phyloP scores from a whole-genome alignment of 2,329 filamentous ascomycete species.

The Colletotrichum viniferum region DNA sequence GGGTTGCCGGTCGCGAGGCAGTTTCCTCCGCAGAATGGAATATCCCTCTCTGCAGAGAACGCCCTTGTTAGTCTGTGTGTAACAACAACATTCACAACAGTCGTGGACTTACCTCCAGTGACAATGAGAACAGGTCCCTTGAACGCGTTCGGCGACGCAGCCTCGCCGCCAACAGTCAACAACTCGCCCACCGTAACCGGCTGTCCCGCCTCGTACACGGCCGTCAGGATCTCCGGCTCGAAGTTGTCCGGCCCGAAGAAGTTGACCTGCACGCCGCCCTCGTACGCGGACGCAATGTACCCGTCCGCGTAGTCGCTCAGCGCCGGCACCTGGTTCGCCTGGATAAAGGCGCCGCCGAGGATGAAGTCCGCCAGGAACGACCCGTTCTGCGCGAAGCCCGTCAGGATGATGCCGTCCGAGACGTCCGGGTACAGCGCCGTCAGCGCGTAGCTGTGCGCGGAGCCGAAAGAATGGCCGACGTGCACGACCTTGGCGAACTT shows the following conservation, averaged over 20 bases:
- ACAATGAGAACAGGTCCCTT: constrained; percentile 62
- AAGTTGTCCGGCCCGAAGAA: constrained; percentile 59
- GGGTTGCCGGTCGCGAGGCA: constrained; percentile 51
- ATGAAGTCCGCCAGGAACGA: constrained; percentile 48
- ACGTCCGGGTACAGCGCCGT: constrained; percentile 54
- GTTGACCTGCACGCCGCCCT: constrained; percentile 54
- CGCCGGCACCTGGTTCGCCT: constrained; percentile 37
- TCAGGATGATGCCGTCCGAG: constrained; percentile 63
- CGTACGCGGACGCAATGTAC: constrained; percentile 55
- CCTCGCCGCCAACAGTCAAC: constrained; percentile 54
- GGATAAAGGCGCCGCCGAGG: constrained; percentile 51
- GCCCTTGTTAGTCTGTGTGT: neutral
- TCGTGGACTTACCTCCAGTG: constrained; percentile 50
- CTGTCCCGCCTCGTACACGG: constrained; percentile 52
- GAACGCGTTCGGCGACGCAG: constrained; percentile 40
- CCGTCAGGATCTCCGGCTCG: constrained; percentile 54
- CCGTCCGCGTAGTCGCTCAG: constrained; percentile 47
- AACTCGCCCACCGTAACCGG: constrained; percentile 64
- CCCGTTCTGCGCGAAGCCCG: constrained; percentile 59
- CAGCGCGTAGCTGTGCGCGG: constrained; percentile 60
- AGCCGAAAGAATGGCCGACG: constrained; percentile 69
- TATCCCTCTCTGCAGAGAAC: constrained; percentile 41
- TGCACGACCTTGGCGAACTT: constrained; percentile 54
- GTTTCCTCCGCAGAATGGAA: constrained; percentile 67
- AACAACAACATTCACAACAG: neutral